These are phyloP conservation scores for Monosporascus sp. DNA, from an alignment of 2,329 filamentous ascomycete genomes.

Conservation along the genomic window DNA sequence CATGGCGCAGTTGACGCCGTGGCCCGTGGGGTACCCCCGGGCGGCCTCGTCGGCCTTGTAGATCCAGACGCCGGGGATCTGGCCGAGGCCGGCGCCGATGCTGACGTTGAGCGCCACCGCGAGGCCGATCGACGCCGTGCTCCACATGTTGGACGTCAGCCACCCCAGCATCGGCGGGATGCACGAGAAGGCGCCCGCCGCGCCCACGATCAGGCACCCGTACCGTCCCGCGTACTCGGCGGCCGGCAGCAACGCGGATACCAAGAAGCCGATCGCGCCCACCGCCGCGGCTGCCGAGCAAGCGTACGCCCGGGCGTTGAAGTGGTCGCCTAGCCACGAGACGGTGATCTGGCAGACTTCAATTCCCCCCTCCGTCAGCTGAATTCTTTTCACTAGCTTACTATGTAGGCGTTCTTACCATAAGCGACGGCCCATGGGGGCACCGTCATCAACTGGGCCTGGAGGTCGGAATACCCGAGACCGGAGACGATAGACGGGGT, in stretches of 20 bases:
- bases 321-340: slow-evolving; percentile 58
- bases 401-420: slow-evolving; percentile 10
- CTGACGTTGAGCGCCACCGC: slow-evolving; percentile 68
- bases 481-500: slow-evolving; percentile 54
- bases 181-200: slow-evolving; percentile 61
- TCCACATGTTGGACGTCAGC: slow-evolving; percentile 63
- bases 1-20: slow-evolving; percentile 49
- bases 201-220: slow-evolving; percentile 63
- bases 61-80: slow-evolving; percentile 70
- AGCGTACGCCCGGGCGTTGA: slow-evolving; percentile 47
- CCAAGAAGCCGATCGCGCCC: slow-evolving; percentile 48
- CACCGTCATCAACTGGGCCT: slow-evolving; percentile 62
- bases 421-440: slow-evolving; percentile 58
- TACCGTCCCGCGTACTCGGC: slow-evolving; percentile 58
- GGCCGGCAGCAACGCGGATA: slow-evolving; percentile 57
- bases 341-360: slow-evolving; percentile 32
- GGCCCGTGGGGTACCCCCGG: slow-evolving; percentile 62
- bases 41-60: slow-evolving; percentile 59
- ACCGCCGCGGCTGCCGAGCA: slow-evolving; percentile 37
- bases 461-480: slow-evolving; percentile 27
- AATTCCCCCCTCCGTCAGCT: background rate
- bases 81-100: slow-evolving; percentile 60
- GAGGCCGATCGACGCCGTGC: slow-evolving; percentile 59
- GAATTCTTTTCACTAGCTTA: background rate
- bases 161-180: slow-evolving; percentile 68